Evolutionary conservation across 192 early-diverging fungal species (phyloP), one percentile per base, ranked within the genome.

Genomic region (Backusella macrospora): DNA sequence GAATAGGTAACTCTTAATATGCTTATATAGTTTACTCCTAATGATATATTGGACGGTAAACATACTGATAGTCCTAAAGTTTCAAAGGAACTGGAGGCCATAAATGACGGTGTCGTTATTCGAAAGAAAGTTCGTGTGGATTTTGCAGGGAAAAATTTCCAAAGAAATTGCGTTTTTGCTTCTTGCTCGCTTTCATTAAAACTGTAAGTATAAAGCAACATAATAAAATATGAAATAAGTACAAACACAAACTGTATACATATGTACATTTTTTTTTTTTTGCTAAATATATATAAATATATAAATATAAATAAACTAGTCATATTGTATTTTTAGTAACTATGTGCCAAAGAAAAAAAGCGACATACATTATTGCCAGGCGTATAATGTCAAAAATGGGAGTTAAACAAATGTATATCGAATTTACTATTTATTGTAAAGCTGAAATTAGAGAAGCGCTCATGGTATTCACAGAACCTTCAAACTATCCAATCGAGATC

Each of bases 401-500:
- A 3, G 68, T 87, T 4, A 49, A 77, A 6, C 82, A 82, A 2
- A 69, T 87, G 26, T 82, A 87, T 74, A 75, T 71, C 26, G 72
- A 76, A 42, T 82, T 86, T 43, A 45, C 77, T 9, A 68, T 80
- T 34, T 78, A 68, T 39, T 82, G 83, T 18, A 66, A 78, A 13
- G 52, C 49, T 2, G 81, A 86, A 29, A 79, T 86, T 23, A 47
- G 75, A 10, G 73, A 84, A 21, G 82, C 83, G 15, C 48, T 90
- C 73, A 79, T 82, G 37, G 78, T 87, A 9, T 84, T 90, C 73
- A 80, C 84, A 37, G 86, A 86, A 66, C 79, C 82, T n/a, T 68
- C 74, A 43, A 86, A 85, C 42, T 87, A 86, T 67, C 89, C 89
- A 16, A 81, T 91, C 1, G 73, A 89, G 29, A 82, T 91, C 16